A percentile compares a stretch with the other conserved stretches of the same genome.
These are phyloP conservation scores for Capsella rubella DNA, from an alignment of 441 rosid species.

Conservation along the genomic window DNA sequence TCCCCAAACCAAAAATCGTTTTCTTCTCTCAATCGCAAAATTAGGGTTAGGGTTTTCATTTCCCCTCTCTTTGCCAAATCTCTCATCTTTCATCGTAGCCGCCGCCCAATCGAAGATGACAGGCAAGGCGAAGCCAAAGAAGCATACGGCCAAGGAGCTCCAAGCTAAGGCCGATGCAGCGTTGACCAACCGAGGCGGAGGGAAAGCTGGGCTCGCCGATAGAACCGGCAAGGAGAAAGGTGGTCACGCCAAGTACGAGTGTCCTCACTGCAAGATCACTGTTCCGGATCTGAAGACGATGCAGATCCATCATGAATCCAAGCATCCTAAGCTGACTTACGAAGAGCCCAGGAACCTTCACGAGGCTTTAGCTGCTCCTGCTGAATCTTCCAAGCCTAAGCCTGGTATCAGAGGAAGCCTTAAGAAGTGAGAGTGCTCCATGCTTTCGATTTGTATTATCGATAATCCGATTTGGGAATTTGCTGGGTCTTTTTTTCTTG, in stretches of 20 bases:
- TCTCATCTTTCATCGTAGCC: conserved; percentile 23
- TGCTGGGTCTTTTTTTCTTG: background rate
- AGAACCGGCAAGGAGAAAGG: conserved; percentile 86
- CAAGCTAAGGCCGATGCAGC: conserved; percentile 84
- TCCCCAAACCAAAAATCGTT: conserved; percentile 17
- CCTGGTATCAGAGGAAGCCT: conserved; percentile 52
- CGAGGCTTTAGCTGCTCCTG: conserved; percentile 44
- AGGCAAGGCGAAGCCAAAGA: conserved; percentile 99
- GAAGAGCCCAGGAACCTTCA: conserved; percentile 81
- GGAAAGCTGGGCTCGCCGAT: conserved; percentile 82
- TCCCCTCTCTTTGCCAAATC: background rate
- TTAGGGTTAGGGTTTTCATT: conserved; percentile 43
- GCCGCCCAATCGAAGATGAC: conserved; percentile 59
- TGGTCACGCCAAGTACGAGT: conserved; percentile 95
- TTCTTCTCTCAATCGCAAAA: conserved; percentile 20
- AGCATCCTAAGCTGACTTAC: conserved; percentile 84
- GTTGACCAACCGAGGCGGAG: conserved; percentile 90
- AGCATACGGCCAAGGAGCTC: conserved; percentile 99
- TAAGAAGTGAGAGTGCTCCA: conserved; percentile 35
- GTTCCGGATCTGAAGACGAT: conserved; percentile 86
- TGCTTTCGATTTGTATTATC: background rate
- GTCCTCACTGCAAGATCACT: conserved; percentile 87
- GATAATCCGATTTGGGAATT: background rate
- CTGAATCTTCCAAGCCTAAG: conserved; percentile 46
- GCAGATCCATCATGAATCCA: conserved; percentile 97